Base-by-base conservation (phyloP, 2,329 filamentous ascomycete species). In the Aspergillus sp. region DNA sequence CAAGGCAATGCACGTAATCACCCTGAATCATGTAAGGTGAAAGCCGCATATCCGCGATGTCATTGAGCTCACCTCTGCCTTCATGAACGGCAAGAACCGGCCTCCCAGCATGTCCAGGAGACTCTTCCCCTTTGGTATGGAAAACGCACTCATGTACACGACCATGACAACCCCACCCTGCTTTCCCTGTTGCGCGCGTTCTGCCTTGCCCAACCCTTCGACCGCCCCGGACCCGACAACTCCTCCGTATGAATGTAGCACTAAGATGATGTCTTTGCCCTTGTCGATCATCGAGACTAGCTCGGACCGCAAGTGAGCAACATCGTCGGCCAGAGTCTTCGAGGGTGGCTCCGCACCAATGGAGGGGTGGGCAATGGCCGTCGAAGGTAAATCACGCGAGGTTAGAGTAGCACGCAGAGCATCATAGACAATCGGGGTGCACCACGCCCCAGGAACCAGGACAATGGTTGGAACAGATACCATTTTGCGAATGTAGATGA, bases 391-490 rank as follows among this genome's bases (percentile, higher is more conserved):
- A 3, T 73, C 78, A n/a, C 69, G 65, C 2, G 47, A 55, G 8
- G 70, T 56, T 5, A 80, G 75, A 8, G 63, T 67, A 13, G 69
- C 60, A 10, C 70, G 70, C 2, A 77, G 64, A 2, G 63, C 58
- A 30, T 72, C 63, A 54, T 72, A 80, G 57, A 69, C 65, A 25
- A 60, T 57, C 2, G 77, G 70, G 1, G 62, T 63, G 54, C 78
- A 68, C 76, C 77, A 80, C 13, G 77, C 78, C 13, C 79, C 79
- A 0, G 76, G 75, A 10, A 73, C 72, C 52, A 80, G 73, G 15
- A 81, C 67, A 17, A 80, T 68, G 5, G 63, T 69, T 12, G 67
- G 41, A 13, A 17, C 12, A 3, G 41, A 43, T 3, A 17, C n/a
- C 41, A 43, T 43, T 17, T 43, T 43, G 41, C 19, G 6, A 13